Base-by-base conservation (phyloP, 2,329 filamentous ascomycete species). In the Fusarium nodosum region DNA sequence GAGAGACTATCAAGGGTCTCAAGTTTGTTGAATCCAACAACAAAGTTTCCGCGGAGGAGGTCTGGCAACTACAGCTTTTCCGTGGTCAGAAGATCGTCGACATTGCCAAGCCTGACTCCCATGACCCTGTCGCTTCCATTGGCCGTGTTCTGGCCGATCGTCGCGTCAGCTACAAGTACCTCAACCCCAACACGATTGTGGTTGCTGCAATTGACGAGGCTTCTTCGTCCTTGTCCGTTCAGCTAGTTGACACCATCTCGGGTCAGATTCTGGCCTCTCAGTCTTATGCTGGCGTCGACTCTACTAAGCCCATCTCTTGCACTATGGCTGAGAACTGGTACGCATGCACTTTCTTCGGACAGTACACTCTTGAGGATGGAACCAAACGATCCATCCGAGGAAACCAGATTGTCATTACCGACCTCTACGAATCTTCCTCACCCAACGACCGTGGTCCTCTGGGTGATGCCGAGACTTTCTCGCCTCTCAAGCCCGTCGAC, bases 241-340 rank as follows among this genome's bases (percentile, higher is more conserved):
- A 95, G 75, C 84, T 98, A 13, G 79, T 99, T 16, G 94, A 99
- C 76, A 92, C 92, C 3, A 86, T 97, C 9, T 97, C 94, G 13
- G 96, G 96, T 28, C 87, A 92, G 64, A 80, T 97, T 22, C 85
- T 99, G 4, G 85, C 93, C 69, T 89, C 92, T 2, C 86, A 88
- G 46, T 87, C 84, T 0, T 90, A 97, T 76, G 80, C 86, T 8
- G 91, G 91, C 6, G 89, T 97, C 34, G 94, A 98, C 76, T 84
- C 87, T 2, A 83, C 81, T 48, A 91, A 94, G 76, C 86, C 90
- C 0, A 91, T 97, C 64, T 85, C 91, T 24, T 93, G 94, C 42
- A 87, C 89, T 28, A 85, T 97, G 54, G 92, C 94, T 1, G 96
- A 99, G 83, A 98, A 99, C 81, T 98, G 95, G 94, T 94, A 97